These are phyloP conservation scores for Phytophthora vignae DNA, from an alignment of 352 stramenopile species.

Conservation along the genomic window DNA sequence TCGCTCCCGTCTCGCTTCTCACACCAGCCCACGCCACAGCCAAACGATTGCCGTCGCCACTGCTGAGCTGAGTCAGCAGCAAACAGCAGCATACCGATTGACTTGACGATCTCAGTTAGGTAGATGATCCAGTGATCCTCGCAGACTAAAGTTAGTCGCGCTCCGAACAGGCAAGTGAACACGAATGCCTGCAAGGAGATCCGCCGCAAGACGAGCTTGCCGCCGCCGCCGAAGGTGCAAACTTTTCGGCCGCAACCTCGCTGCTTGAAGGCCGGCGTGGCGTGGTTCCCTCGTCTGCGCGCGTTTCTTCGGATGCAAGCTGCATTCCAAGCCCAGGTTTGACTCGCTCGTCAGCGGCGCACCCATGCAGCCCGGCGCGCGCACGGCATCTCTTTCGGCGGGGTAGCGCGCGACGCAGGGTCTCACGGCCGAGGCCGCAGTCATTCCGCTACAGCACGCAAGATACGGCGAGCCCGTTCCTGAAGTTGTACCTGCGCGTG, in stretches of 20 bases:
- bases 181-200: background rate
- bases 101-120: background rate
- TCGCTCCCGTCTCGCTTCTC: conserved; percentile 13
- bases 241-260: background rate
- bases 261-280: background rate
- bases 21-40: conserved; percentile 1
- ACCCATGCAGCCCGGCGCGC: conserved; percentile 11
- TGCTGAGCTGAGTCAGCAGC: background rate
- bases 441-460: conserved; percentile 30
- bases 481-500: conserved; percentile 29
- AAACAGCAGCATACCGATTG: background rate
- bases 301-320: conserved; percentile 11
- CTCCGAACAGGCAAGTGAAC: background rate
- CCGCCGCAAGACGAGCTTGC: background rate
- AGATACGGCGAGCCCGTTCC: conserved; percentile 11
- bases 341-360: conserved; percentile 9
- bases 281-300: conserved; percentile 1
- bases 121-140: conserved; percentile 16
- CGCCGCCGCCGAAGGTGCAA: background rate
- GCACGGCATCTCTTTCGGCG: conserved; percentile 24
- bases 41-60: conserved; percentile 6
- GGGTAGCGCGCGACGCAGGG: conserved; percentile 18
- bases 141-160: conserved; percentile 2
- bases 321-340: conserved; percentile 1
- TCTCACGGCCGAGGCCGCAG: background rate